Percentiles rank a stretch among this genome's conserved stretches.
Evolutionary conservation across 306 rosid species (phyloP).

Genomic region (Argentina anserina): DNA sequence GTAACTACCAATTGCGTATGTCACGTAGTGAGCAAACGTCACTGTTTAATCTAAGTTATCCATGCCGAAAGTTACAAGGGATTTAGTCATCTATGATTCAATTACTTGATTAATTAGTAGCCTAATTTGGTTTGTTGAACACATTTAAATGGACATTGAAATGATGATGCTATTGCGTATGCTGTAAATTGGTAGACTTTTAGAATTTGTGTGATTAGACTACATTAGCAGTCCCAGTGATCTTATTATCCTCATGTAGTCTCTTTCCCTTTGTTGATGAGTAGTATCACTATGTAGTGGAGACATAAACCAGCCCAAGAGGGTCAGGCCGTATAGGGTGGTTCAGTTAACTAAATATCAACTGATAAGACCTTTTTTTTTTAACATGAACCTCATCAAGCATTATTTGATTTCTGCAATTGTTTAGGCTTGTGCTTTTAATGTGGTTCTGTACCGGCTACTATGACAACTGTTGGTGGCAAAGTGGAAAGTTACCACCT

Average conservation of each 20-base stretch:
- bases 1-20: constrained; percentile 1
- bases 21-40: not conserved
- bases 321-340: not conserved
- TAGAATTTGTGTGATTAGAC: not conserved
- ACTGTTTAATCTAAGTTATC: not conserved
- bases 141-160: not conserved
- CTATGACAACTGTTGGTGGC: not conserved
- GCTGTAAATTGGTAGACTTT: not conserved
- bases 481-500: not conserved
- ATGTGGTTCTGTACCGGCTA: not conserved
- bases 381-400: not conserved
- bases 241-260: not conserved
- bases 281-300: not conserved
- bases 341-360: not conserved
- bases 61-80: not conserved
- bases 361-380: not conserved
- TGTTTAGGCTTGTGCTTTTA: not conserved
- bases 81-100: not conserved
- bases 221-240: not conserved
- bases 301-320: not conserved
- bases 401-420: not conserved
- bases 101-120: not conserved
- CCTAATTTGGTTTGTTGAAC: not conserved
- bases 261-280: not conserved
- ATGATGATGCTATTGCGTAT: not conserved